Base-by-base conservation (phyloP, 257 asterid genomes). In the Handroanthus guayacan region DNA sequence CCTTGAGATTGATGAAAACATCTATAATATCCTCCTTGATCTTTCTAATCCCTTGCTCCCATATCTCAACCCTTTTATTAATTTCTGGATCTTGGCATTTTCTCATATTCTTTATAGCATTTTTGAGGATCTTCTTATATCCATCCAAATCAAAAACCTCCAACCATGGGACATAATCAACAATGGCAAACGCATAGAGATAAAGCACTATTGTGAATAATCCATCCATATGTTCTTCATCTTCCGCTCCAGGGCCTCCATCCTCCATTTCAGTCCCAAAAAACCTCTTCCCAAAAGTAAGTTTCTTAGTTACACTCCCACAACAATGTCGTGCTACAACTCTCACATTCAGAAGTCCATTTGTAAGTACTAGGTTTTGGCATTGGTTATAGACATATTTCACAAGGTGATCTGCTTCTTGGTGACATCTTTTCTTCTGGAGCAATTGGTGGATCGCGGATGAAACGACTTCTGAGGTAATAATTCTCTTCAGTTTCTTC, bases 401-500 rank as follows among this genome's bases (percentile, higher is more conserved):
- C 3, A 78, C 39, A 3, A 71, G 48, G 10, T 71, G 36, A 71
- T 78, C 82, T 0, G 78, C 82, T 71, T 78, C 82, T 45, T 62
- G 73, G 3, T 25, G 31, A 25, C n/a, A 1, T 39, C 71, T 64
- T 34, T 71, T 78, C 0, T 14, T 18, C 0, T 38, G 72, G 2
- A 79, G 74, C 69, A 69, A 79, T 5, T 5, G 9, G 51, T 75
- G 81, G 54, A 11, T 65, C 5, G 79, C 16, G 0, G 82, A 47
- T 1, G 87, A 81, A 14, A 86, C 80, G 41, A 86, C 78, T 5
- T 81, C 41, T 0, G 74, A 64, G 36, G 48, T 50, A 4, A 86
- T 5, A 17, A 79, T 16, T 55, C 57, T 65, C 48, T 77, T 73
- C 86, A 83, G 76, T 67, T 78, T 83, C 73, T 52, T 79, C 82